Conservation (phyloP, 2,329 filamentous ascomycete genomes). For the Ophiosphaerella korrae region DNA sequence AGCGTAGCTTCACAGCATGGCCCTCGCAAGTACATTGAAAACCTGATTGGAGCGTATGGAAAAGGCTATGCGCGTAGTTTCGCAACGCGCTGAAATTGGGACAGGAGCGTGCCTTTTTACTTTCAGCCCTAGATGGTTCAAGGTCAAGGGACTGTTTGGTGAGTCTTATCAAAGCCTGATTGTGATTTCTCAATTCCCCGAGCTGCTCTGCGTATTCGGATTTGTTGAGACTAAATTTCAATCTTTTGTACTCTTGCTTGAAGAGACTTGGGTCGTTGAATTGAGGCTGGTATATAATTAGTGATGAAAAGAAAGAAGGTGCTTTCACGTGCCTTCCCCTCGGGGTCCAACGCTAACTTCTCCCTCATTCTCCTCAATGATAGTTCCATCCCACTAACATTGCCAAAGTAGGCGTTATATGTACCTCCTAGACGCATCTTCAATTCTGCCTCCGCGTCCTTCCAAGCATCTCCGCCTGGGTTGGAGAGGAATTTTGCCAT, state of each 20-base stretch:
- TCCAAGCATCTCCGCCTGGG: constrained; percentile 19
- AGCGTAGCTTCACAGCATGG: constrained; percentile 29
- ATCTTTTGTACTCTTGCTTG: constrained; percentile 31
- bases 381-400: constrained; percentile 17
- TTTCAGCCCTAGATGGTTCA: constrained; percentile 12
- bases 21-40: constrained; percentile 22
- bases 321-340: constrained; percentile 21
- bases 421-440: constrained; percentile 15
- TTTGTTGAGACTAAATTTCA: constrained; percentile 32
- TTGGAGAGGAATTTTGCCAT: constrained; percentile 21
- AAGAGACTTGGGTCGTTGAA: constrained; percentile 26
- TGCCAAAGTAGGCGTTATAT: constrained; percentile 20
- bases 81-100: constrained; percentile 30
- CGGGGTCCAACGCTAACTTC: constrained; percentile 20
- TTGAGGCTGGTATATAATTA: constrained; percentile 17
- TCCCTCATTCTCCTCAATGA: constrained; percentile 20
- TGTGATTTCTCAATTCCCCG: constrained; percentile 21
- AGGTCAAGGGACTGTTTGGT: constrained; percentile 29
- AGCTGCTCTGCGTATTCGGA: constrained; percentile 30
- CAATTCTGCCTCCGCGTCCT: constrained; percentile 5
- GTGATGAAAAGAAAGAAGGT: background rate
- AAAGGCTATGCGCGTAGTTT: constrained; percentile 18
- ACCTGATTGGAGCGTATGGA: constrained; percentile 15
- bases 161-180: constrained; percentile 24
- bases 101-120: constrained; percentile 4